A percentile compares a stretch with the other conserved stretches of the same genome.
Evolutionary conservation across 345 rosid genomes (phyloP).

Genomic region (Populus tremula): DNA sequence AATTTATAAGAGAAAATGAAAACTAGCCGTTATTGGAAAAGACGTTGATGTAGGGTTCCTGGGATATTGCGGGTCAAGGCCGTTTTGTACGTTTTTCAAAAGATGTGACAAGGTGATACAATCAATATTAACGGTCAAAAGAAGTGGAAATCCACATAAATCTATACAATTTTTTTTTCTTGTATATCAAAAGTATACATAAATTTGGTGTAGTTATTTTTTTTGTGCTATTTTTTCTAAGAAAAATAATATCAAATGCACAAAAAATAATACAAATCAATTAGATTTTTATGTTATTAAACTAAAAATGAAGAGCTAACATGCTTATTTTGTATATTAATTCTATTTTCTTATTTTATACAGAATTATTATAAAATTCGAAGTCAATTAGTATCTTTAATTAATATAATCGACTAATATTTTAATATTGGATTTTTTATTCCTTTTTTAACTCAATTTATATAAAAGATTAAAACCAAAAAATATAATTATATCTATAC

Average conservation of each 20-base stretch:
- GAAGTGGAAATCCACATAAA: neutral
- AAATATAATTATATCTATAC: neutral
- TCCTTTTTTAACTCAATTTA: too few relatives aligned
- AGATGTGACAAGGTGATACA: neutral
- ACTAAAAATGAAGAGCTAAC: too few relatives aligned
- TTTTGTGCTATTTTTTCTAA: neutral
- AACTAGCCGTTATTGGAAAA: conserved; percentile 21
- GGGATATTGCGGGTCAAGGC: neutral
- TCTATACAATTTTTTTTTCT: too few relatives aligned
- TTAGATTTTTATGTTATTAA: too few relatives aligned
- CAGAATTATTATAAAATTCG: too few relatives aligned
- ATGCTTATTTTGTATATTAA: too few relatives aligned
- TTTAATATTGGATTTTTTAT: too few relatives aligned
- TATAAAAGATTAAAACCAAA: too few relatives aligned
- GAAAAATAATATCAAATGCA: neutral
- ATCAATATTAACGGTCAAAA: neutral
- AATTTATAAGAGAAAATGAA: conserved; percentile 1
- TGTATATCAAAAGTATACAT: neutral
- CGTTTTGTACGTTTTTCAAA: conserved; percentile 10
- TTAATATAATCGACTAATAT: too few relatives aligned
- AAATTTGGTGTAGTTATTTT: neutral
- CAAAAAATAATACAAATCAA: too few relatives aligned
- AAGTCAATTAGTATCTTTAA: too few relatives aligned
- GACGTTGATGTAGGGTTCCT: neutral
- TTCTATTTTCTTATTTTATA: too few relatives aligned